Conservation (phyloP, 1,284 basidiomycete species). For the Ganoderma boninense region DNA sequence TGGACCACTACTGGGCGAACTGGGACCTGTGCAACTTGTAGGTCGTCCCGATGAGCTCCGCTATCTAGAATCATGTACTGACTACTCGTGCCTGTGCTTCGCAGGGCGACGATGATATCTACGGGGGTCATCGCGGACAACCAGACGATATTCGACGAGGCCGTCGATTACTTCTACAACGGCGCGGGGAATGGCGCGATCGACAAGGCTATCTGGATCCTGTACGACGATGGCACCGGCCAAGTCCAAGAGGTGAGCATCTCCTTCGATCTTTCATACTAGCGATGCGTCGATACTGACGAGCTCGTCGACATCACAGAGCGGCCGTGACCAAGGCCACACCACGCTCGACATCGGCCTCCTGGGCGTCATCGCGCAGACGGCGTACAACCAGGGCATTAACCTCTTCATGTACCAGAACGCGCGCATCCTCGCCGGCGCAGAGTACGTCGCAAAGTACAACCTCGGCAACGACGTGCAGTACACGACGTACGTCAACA, state of each 20-base stretch:
- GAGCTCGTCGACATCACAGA: background rate
- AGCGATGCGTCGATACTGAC: no score
- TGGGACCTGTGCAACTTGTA: conserved; percentile 21
- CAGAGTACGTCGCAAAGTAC: conserved; percentile 19
- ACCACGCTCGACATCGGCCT: conserved; percentile 17
- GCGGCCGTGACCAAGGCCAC: conserved; percentile 18
- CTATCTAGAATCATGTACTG: no score
- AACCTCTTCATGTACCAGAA: conserved; percentile 11
- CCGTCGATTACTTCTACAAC: conserved; percentile 14
- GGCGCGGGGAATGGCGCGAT: conserved; percentile 17
- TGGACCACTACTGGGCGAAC: no score
- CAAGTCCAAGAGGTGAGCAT: conserved; percentile 14
- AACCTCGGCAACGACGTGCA: conserved; percentile 23
- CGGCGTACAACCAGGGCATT: conserved; percentile 13
- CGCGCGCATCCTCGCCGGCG: conserved; percentile 16
- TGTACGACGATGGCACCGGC: conserved; percentile 17
- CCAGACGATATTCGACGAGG: conserved; percentile 20
- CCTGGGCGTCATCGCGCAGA: conserved; percentile 16
- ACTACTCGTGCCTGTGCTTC: no score
- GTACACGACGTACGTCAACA: conserved; percentile 20
- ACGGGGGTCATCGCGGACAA: conserved; percentile 13
- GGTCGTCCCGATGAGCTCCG: background rate
- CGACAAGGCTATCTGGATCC: conserved; percentile 11
- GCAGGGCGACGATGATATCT: conserved; percentile 19
- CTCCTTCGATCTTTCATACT: no score